Evolutionary conservation across 352 stramenopile genomes (phyloP), one percentile per base, ranked within the genome.

Genomic region (Globisporangium spiculum): DNA sequence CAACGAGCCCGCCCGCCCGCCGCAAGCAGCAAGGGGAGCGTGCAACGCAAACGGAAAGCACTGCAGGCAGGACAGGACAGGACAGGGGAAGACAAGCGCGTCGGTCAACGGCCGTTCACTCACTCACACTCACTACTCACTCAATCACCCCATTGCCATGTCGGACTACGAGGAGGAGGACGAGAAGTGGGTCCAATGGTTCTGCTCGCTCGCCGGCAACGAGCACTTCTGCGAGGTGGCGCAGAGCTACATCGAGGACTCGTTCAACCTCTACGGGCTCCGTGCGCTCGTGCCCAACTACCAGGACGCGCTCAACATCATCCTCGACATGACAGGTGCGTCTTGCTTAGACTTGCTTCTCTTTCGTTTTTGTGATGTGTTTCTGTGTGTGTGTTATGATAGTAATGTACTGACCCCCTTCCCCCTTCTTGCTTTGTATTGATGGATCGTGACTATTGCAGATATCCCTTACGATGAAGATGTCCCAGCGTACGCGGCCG

Each of bases 181-280:
- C 68, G 90, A 97, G 75, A 97, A 94, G 77, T 97, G 91, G 91
- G 91, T 96, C 75, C 90, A 97, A 77, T 97, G 91, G 91, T 97
- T 97, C 77, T 97, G 90, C 75, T 93, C 85, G 67, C 83, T 97
- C n/a, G 87, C 90, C 48, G 91, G 91, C 70, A 97, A 97, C 67
- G 91, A 97, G 70, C 81, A 93, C 83, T 97, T 97, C 70, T 97
- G 91, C 74, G 90, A 97, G 69, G 89, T 97, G 64, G 87, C 92
- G 63, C 79, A 89, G 70, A 94, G 87, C 76, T 97, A 97, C 88
- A 97, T 97, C 75, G 91, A 97, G 77, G 91, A 97, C 83, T 96
- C 86, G 70, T 97, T 97, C 79, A 97, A 97, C 75, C 84, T 97
- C 68, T 97, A 97, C 73, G 91, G 91, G 10, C 77, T 97, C 44